Evolutionary conservation across 331 rosid genomes (phyloP).

Genomic region (Acacia concinna): DNA sequence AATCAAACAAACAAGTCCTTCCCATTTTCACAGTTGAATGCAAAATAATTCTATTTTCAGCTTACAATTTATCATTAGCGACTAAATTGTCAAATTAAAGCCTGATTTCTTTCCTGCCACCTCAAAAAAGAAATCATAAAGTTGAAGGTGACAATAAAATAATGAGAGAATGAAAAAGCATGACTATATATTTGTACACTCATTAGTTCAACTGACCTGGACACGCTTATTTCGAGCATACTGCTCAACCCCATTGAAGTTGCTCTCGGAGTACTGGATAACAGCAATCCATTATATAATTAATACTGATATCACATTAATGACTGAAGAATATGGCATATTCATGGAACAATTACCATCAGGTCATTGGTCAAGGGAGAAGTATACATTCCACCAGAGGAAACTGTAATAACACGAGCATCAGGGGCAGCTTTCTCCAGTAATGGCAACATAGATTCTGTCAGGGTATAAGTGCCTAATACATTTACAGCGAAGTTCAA

Average conservation of each 20-base stretch:
- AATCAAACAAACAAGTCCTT: neutral
- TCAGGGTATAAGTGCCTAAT: conserved; percentile 69
- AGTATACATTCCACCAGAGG: conserved; percentile 96
- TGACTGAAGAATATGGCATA: neutral
- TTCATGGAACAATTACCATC: conserved; percentile 51
- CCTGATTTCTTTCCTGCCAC: neutral
- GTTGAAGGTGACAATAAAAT: neutral
- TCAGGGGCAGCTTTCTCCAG: conserved; percentile 89
- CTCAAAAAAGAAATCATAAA: neutral
- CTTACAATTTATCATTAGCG: too few relatives aligned
- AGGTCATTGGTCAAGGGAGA: conserved; percentile 73
- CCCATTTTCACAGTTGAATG: neutral
- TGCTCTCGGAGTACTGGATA: conserved; percentile 55
- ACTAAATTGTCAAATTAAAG: neutral
- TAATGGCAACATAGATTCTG: conserved; percentile 74
- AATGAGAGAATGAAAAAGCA: neutral
- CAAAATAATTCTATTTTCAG: too few relatives aligned
- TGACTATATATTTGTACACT: neutral
- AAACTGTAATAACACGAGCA: conserved; percentile 87
- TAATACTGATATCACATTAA: conserved; percentile 12
- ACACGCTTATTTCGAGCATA: conserved; percentile 86
- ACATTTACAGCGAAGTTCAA: conserved; percentile 81
- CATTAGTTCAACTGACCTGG: conserved; percentile 66
- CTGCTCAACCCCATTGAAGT: conserved; percentile 69
- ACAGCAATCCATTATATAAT: conserved; percentile 21